Base-by-base conservation (phyloP, 768 basidiomycete species). In the Kwoniella botswanensis region DNA sequence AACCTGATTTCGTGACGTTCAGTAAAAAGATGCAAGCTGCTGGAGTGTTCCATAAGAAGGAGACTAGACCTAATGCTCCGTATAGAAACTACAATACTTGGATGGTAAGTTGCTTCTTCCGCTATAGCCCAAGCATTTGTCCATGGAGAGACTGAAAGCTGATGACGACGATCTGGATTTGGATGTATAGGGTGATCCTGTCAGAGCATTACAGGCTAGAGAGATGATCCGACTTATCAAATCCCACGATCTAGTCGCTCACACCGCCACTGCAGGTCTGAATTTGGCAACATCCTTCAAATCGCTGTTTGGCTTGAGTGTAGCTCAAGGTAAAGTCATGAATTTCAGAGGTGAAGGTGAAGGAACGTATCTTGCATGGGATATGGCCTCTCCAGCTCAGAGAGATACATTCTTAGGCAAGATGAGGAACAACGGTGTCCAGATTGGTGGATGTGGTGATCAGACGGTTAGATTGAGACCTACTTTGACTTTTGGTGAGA, bases 1-100 rank as follows among this genome's bases (percentile, higher is more conserved):
- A 75, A 9, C 82, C 85, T 42, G 86, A 86, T 72, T 85, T 86
- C 70, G 84, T 86, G 12, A 84, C 86, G 12, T 86, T 86, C 72
- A 76, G 70, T 13, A 84, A 86, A 77, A 86, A 86, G 79, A 82
- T 82, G 79, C 84, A 85, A 68, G 84, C 84, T n/a, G 72, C 78
- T 22, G 85, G 85, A 0, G 82, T 85, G 74, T 86, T 79, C 73
- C 85, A 86, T 73, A 74, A 75, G 21, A 59, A 70, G 62, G 81
- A 81, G 56, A 85, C 85, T 3, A 73, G 84, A 52, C 81, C 86
- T 7, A 67, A 64, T 21, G 67, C 74, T 10, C 79, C 84, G 3
- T 86, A 85, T 71, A 72, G 83, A 59, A 83, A 81, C 65, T 83
- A 80, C 76, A 79, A 83, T 67, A 83, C 80, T n/a, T 80, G 82